Base-by-base conservation (phyloP, 148 eudicot species). In the Vaccinium darrowii region DNA sequence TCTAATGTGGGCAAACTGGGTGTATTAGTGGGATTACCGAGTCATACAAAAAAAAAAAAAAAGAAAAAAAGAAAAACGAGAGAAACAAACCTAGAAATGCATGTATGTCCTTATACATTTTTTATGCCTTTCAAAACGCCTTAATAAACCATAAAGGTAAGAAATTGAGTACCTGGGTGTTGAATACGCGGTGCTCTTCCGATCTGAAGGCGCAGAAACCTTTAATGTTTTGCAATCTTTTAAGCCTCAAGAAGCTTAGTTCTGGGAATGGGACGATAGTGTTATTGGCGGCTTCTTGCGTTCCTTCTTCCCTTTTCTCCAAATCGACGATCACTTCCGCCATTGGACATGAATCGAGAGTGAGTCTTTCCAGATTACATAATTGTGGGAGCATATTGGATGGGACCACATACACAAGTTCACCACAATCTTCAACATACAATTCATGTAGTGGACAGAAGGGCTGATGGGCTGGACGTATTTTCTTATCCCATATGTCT, bases 401-500 rank as follows among this genome's bases (percentile, higher is more conserved):
- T 18, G 16, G 21, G n/a, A 58, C n/a, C 7, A 58, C 21, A 58
- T 58, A 16, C n/a, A 58, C 63, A 7, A 58, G 2, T 16, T 58
- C 1, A 58, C 21, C 6, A 18, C 63, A 58, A 16, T 0, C 0
- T 0, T 0, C 0, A 1, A 58, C 63, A 4, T 6, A 0, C 63
- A 58, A 18, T 0, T 3, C 0, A 1, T 1, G 1, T 5, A 0
- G 63, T 33, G 47, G 47, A 58, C 7, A 57, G 1, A 62, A 62
- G 67, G 11, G n/a, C 25, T 21, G 10, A 21, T 4, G 47, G 0
- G 10, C 25, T 8, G 11, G 11, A 7, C 1, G 23, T 62, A 62
- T 8, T 62, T 62, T 62, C 12, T 62, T 62, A 23, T 21, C 67
- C 67, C 67, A 21, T 62, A 62, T 21, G 67, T 62, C 2, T 21